Percentiles rank a stretch among this genome's conserved stretches.
phyloP scores from a whole-genome alignment of 371 early-diverging fungal genomes.

The Lichtheimia corymbifera region DNA sequence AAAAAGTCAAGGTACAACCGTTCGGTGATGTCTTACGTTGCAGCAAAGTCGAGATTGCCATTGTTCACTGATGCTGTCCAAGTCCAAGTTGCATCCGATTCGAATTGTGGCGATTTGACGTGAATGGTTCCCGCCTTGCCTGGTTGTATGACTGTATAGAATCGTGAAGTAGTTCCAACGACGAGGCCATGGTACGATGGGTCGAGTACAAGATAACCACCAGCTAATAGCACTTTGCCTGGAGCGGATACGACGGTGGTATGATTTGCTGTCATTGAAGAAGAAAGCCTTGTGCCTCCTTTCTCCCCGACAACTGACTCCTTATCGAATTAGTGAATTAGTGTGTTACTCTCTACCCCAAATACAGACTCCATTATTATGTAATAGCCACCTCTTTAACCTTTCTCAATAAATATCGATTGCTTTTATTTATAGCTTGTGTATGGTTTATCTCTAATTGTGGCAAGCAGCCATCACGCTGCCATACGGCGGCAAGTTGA shows the following conservation, averaged over 20 bases:
- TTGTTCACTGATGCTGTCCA: constrained; percentile 13
- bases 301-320: no score
- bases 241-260: constrained; percentile 77
- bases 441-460: no score
- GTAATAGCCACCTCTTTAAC: no score
- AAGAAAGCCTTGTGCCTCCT: no score
- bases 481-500: no score
- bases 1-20: no score
- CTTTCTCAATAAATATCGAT: no score
- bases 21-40: constrained; percentile 16
- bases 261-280: constrained; percentile 7
- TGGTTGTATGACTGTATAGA: constrained; percentile 69
- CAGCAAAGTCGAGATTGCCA: constrained; percentile 15
- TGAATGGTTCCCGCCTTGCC: constrained; percentile 29
- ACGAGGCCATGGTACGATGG: constrained; percentile 80
- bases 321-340: no score
- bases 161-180: constrained; percentile 80
- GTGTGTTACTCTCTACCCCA: no score
- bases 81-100: constrained; percentile 56
- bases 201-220: constrained; percentile 96
- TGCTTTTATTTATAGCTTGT: no score
- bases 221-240: constrained; percentile 91
- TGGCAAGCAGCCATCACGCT: no score
- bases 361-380: no score
- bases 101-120: constrained; percentile 75